Percentiles rank a stretch among this genome's conserved stretches.
Conservation (phyloP, 2,329 filamentous ascomycete genomes). For the Alternaria triticimaculans region DNA sequence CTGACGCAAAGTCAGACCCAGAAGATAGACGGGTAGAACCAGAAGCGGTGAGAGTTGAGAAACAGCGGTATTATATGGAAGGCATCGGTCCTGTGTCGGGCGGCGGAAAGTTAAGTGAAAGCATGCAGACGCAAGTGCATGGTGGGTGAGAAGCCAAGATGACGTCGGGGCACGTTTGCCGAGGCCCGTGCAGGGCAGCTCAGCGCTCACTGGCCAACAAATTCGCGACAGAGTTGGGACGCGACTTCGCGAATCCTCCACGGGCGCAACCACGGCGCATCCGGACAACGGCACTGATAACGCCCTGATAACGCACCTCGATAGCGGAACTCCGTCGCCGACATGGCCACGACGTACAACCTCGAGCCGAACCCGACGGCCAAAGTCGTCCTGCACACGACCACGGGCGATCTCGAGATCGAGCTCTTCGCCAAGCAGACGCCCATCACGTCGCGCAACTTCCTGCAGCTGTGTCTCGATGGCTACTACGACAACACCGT, state of each 20-base stretch:
- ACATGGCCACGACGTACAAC: slow-evolving; percentile 90
- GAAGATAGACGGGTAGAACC: neutral
- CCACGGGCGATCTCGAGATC: slow-evolving; percentile 84
- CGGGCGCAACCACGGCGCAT: neutral
- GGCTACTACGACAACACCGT: slow-evolving; percentile 94
- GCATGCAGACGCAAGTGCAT: slow-evolving; percentile 4
- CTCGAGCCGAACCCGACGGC: slow-evolving; percentile 94
- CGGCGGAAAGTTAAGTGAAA: neutral
- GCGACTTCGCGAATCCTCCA: slow-evolving; percentile 5
- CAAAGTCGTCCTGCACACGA: slow-evolving; percentile 89
- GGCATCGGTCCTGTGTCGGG: slow-evolving; percentile 18
- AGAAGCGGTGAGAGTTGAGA: neutral
- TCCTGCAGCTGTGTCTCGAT: slow-evolving; percentile 91
- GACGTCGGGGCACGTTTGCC: slow-evolving; percentile 8
- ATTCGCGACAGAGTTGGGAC: slow-evolving; percentile 2
- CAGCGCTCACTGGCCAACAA: slow-evolving; percentile 9
- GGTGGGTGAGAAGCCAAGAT: slow-evolving; percentile 10
- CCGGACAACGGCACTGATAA: neutral
- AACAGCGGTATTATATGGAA: slow-evolving; percentile 16
- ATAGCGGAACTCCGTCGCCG: slow-evolving; percentile 5
- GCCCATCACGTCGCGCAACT: slow-evolving; percentile 90
- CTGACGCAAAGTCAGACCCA: too few relatives aligned
- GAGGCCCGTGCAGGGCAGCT: slow-evolving; percentile 13
- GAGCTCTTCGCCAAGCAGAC: slow-evolving; percentile 96
- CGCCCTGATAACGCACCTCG: neutral